phyloP scores from a whole-genome alignment of 352 stramenopile species.

The Blastocystis hominis region DNA sequence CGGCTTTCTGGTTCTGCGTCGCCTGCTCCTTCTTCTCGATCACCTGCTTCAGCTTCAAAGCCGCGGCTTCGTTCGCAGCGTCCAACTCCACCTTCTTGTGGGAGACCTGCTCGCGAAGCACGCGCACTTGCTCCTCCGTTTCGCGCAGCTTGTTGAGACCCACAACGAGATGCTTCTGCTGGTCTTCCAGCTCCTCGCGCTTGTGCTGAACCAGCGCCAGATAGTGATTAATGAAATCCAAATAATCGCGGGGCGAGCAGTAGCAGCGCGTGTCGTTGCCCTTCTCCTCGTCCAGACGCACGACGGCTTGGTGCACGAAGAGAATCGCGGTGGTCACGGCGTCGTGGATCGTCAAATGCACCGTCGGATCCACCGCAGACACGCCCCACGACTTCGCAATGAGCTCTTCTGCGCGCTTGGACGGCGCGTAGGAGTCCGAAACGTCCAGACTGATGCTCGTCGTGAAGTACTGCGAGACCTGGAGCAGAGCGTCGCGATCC shows the following conservation, averaged over 20 bases:
- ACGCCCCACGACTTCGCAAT: conserved; percentile 62
- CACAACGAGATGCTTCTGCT: conserved; percentile 92
- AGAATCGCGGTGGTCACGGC: conserved; percentile 52
- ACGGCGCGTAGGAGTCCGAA: conserved; percentile 68
- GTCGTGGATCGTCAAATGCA: conserved; percentile 49
- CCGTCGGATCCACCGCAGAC: conserved; percentile 57
- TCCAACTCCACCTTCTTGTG: conserved; percentile 62
- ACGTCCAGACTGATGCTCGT: conserved; percentile 83
- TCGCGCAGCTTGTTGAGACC: conserved; percentile 92
- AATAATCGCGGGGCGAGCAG: conserved; percentile 79
- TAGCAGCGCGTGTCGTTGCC: conserved; percentile 44
- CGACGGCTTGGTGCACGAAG: conserved; percentile 61
- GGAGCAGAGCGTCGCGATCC: conserved; percentile 88
- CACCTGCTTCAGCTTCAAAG: conserved; percentile 70
- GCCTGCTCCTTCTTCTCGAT: conserved; percentile 80
- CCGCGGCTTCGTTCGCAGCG: conserved; percentile 57
- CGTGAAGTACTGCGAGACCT: conserved; percentile 94
- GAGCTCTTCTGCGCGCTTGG: conserved; percentile 61
- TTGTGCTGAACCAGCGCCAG: conserved; percentile 76
- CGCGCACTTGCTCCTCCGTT: conserved; percentile 89
- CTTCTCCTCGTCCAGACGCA: conserved; percentile 21
- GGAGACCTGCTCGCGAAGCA: conserved; percentile 67
- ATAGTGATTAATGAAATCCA: conserved; percentile 82
- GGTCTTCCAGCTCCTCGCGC: conserved; percentile 76
- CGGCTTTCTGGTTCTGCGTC: conserved; percentile 87